phyloP scores from a whole-genome alignment of 2,329 filamentous ascomycete species.

The Parastagonospora avenae region DNA sequence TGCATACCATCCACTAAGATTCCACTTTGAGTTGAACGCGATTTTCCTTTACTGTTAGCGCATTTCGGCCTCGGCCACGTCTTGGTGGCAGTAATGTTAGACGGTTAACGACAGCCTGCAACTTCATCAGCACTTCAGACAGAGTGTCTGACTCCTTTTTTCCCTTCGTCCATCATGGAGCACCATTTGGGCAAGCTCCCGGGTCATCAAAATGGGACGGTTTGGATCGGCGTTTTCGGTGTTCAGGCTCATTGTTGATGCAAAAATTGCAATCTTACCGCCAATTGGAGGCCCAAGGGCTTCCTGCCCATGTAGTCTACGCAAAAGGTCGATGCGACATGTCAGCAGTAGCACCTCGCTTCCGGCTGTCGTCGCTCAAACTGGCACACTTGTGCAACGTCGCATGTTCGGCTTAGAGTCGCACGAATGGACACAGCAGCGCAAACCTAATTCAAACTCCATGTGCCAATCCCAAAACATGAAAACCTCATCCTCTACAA shows the following conservation, averaged over 20 bases:
- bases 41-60: slow-evolving; percentile 29
- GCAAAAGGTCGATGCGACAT: slow-evolving; percentile 37
- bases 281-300: slow-evolving; percentile 20
- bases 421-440: slow-evolving; percentile 12
- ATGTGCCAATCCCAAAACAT: slow-evolving; percentile 1
- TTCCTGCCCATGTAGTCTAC: slow-evolving; percentile 43
- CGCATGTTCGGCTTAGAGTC: slow-evolving; percentile 5
- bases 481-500: background rate
- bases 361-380: slow-evolving; percentile 7
- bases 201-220: slow-evolving; percentile 40
- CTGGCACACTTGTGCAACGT: slow-evolving; percentile 1
- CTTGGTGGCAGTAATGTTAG: slow-evolving; percentile 43
- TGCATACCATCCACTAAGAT: slow-evolving; percentile 31
- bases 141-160: slow-evolving; percentile 25
- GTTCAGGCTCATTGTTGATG: slow-evolving; percentile 22
- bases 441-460: slow-evolving; percentile 26
- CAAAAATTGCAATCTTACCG: slow-evolving; percentile 38
- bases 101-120: slow-evolving; percentile 36
- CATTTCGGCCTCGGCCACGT: slow-evolving; percentile 29
- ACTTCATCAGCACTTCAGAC: slow-evolving; percentile 23
- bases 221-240: slow-evolving; percentile 38
- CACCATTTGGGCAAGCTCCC: slow-evolving; percentile 32
- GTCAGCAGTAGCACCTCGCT: slow-evolving; percentile 12
- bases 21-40: slow-evolving; percentile 34
- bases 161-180: slow-evolving; percentile 24